phyloP scores from a whole-genome alignment of 768 basidiomycete genomes.

The Podaxis carcinomalis region DNA sequence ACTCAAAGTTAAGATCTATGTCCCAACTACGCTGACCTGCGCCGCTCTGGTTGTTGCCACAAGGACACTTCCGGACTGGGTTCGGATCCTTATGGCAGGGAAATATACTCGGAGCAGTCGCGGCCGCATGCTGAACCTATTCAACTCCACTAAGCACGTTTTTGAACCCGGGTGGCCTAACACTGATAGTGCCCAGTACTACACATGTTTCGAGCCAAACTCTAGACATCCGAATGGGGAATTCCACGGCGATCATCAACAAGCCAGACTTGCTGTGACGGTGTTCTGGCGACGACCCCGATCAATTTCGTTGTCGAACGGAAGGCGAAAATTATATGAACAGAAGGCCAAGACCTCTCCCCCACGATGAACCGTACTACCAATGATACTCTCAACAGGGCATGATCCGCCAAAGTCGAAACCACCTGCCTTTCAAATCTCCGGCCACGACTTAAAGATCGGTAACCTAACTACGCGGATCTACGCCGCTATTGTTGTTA shows the following conservation, averaged over 20 bases:
- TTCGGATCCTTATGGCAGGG: too few relatives aligned
- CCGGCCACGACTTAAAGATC: too few relatives aligned
- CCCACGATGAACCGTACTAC: not conserved
- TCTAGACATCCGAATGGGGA: not conserved
- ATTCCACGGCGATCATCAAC: not conserved
- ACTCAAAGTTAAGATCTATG: too few relatives aligned
- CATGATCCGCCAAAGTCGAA: too few relatives aligned
- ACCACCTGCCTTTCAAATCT: too few relatives aligned
- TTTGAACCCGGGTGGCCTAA: not conserved
- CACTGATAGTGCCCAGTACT: not conserved
- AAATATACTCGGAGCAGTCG: not conserved
- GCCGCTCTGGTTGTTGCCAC: too few relatives aligned
- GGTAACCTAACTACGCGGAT: too few relatives aligned
- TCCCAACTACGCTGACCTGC: too few relatives aligned
- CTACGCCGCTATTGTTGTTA: too few relatives aligned
- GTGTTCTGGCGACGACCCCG: not conserved
- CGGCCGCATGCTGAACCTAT: not conserved
- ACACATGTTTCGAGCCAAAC: not conserved
- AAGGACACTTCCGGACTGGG: not conserved
- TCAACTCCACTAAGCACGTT: not conserved
- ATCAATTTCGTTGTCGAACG: not conserved
- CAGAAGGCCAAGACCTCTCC: not conserved
- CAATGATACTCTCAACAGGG: not conserved
- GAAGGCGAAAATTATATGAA: not conserved
- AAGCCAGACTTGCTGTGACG: not conserved